Conservation (phyloP, 2,329 filamentous ascomycete species). For the Botrytis sinoallii region DNA sequence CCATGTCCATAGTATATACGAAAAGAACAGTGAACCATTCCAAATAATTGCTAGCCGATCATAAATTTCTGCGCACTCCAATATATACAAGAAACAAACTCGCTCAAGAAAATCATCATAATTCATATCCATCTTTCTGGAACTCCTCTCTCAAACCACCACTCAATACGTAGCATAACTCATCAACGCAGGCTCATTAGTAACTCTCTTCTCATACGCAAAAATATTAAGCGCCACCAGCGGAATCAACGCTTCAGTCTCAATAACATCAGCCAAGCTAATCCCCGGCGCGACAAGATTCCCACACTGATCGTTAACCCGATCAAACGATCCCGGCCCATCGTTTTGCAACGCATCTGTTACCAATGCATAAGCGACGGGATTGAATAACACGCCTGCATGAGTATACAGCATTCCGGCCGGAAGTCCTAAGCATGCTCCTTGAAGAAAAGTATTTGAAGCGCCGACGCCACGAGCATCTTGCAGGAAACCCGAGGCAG, state of each 20-base stretch:
- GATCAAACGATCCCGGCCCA: background rate
- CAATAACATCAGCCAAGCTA: constrained; percentile 7
- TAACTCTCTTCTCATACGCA: background rate
- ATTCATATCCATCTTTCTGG: background rate
- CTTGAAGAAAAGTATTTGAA: constrained; percentile 9
- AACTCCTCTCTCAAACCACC: background rate
- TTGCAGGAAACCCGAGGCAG: constrained; percentile 48
- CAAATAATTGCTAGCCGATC: background rate
- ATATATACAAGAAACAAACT: background rate
- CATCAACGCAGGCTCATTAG: background rate
- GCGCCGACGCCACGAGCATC: constrained; percentile 7
- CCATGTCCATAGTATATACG: background rate
- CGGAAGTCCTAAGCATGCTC: constrained; percentile 4
- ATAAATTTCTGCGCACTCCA: accelerated
- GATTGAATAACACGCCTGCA: constrained; percentile 5
- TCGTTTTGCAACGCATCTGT: constrained; percentile 6
- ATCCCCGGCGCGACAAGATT: constrained; percentile 6
- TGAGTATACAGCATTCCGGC: constrained; percentile 4
- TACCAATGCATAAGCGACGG: constrained; percentile 12
- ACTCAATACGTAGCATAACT: constrained; percentile 7
- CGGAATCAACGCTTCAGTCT: background rate
- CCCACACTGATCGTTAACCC: background rate
- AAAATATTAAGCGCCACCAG: background rate
- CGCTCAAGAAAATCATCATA: background rate
- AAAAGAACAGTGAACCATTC: background rate